Evolutionary conservation across 1,284 basidiomycete genomes (phyloP).

Genomic region (Papiliotrema fonsecae): DNA sequence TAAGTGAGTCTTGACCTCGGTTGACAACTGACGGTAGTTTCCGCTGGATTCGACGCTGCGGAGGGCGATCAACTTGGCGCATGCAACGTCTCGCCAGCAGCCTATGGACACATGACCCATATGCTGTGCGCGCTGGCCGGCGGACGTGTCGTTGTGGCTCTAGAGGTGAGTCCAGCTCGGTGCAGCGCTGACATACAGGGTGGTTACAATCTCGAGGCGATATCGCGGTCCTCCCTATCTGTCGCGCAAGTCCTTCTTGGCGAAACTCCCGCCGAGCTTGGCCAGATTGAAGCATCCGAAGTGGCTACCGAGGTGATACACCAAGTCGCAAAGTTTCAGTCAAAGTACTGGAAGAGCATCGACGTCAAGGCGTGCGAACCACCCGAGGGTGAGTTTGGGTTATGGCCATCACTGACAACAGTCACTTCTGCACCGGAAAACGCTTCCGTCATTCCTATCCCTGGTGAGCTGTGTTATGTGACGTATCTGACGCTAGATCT

Average conservation of each 20-base stretch:
- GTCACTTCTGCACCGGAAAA: slow-evolving; percentile 3
- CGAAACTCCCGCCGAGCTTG: slow-evolving; percentile 70
- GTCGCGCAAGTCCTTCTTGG: slow-evolving; percentile 82
- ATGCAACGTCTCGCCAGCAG: slow-evolving; percentile 85
- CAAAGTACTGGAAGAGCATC: slow-evolving; percentile 83
- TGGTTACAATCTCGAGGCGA: slow-evolving; percentile 89
- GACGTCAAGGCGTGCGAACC: slow-evolving; percentile 73
- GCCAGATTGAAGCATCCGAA: slow-evolving; percentile 65
- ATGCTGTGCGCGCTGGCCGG: slow-evolving; percentile 86
- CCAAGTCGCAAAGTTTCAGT: slow-evolving; percentile 78
- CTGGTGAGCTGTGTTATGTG: slow-evolving; percentile 11
- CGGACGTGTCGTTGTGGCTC: slow-evolving; percentile 83
- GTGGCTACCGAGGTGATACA: slow-evolving; percentile 79
- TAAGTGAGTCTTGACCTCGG: slow-evolving; percentile 61
- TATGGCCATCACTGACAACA: not conserved
- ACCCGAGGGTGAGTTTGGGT: slow-evolving; percentile 47
- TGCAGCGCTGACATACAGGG: slow-evolving; percentile 57
- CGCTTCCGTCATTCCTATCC: slow-evolving; percentile 25
- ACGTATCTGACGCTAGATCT: slow-evolving; percentile 51
- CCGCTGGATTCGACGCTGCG: slow-evolving; percentile 96
- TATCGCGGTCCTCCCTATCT: slow-evolving; percentile 78
- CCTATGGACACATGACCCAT: slow-evolving; percentile 98
- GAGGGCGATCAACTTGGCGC: slow-evolving; percentile 85
- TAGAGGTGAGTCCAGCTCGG: slow-evolving; percentile 62
- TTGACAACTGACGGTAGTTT: slow-evolving; percentile 58